Conservation (phyloP, 2,329 filamentous ascomycete genomes). For the Ceratocystis lukuohia region DNA sequence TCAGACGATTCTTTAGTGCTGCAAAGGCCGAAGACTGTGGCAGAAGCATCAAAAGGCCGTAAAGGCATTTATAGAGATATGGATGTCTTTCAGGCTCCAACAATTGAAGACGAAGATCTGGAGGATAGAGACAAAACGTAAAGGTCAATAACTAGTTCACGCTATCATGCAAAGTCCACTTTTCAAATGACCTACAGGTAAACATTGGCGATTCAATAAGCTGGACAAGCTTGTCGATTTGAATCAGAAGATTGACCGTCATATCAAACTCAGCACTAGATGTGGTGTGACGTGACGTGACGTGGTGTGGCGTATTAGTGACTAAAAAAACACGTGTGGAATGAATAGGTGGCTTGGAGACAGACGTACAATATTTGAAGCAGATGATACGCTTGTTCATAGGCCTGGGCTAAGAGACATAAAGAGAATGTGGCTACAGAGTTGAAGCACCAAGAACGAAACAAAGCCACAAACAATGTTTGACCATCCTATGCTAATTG, state of each 20-base stretch:
- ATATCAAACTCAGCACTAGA: slow-evolving; percentile 85
- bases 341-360: neutral
- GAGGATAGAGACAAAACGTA: neutral
- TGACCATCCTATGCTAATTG: slow-evolving; percentile 58
- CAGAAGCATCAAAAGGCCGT: slow-evolving; percentile 93
- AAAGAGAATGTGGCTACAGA: slow-evolving; percentile 94
- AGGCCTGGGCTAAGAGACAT: slow-evolving; percentile 88
- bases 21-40: slow-evolving; percentile 96
- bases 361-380: slow-evolving; percentile 78
- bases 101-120: slow-evolving; percentile 85
- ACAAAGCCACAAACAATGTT: slow-evolving; percentile 84
- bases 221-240: slow-evolving; percentile 96
- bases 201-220: slow-evolving; percentile 94
- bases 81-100: slow-evolving; percentile 92
- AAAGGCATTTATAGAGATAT: slow-evolving; percentile 93
- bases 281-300: neutral
- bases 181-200: slow-evolving; percentile 52
- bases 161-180: neutral
- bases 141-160: neutral
- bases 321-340: neutral
- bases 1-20: slow-evolving; percentile 87
- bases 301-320: too few relatives aligned
- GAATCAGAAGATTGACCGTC: slow-evolving; percentile 96
- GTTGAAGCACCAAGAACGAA: slow-evolving; percentile 97
- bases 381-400: slow-evolving; percentile 93